These are phyloP conservation scores for Margaritispora aquatica DNA, from an alignment of 495 filamentous ascomycete genomes.

Conservation along the genomic window DNA sequence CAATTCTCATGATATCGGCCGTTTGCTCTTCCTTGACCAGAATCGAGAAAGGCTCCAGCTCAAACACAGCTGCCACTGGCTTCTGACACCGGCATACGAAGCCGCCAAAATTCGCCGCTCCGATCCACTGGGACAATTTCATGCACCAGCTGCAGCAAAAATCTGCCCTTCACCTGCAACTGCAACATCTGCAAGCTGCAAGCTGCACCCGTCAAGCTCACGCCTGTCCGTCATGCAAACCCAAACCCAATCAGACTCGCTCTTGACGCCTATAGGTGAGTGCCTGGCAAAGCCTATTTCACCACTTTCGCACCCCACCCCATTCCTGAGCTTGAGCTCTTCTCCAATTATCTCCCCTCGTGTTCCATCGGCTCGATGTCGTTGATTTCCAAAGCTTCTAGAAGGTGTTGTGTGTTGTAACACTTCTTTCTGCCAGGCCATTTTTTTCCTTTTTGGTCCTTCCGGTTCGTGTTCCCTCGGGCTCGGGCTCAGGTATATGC, in stretches of 20 bases:
- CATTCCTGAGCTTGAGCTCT: background rate
- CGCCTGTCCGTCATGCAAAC: conserved; percentile 17
- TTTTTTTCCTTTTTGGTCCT: no score
- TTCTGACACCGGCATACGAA: background rate
- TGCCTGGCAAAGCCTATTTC: conserved; percentile 8
- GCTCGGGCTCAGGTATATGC: no score
- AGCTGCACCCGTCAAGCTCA: conserved; percentile 2
- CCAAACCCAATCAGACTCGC: conserved; percentile 7
- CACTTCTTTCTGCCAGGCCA: no score
- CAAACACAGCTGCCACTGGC: background rate
- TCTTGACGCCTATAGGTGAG: conserved; percentile 25
- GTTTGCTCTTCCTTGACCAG: background rate
- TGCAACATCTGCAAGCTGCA: no score
- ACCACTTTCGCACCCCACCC: background rate
- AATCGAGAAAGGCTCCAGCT: background rate
- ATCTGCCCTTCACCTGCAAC: no score
- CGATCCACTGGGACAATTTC: conserved; percentile 10
- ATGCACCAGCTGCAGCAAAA: conserved; percentile 9
- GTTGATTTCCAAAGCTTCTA: conserved; percentile 14
- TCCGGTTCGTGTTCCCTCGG: no score
- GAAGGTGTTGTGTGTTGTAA: background rate
- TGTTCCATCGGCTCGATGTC: conserved; percentile 22
- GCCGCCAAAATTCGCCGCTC: conserved; percentile 11
- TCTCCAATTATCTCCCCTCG: conserved; percentile 20
- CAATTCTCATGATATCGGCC: background rate